Percentiles rank a stretch among this genome's conserved stretches.
phyloP scores from a whole-genome alignment of 2,329 filamentous ascomycete species.

The Venturia asperata region DNA sequence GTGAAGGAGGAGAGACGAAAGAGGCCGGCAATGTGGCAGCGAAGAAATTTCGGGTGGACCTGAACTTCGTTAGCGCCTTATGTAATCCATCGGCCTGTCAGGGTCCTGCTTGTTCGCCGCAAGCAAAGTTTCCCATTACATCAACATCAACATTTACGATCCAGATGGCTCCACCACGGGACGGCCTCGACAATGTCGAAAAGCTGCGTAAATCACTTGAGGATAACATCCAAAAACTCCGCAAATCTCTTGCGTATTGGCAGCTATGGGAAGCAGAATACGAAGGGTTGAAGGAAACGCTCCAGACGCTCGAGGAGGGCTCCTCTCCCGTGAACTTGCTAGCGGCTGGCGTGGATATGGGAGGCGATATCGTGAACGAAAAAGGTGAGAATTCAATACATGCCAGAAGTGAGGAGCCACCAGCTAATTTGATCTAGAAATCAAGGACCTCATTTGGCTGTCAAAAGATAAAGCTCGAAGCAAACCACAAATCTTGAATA shows the following conservation, averaged over 20 bases:
- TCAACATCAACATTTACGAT: background rate
- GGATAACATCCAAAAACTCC: slow-evolving; percentile 64
- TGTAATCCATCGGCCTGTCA: background rate
- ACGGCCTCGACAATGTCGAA: slow-evolving; percentile 16
- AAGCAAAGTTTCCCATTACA: background rate
- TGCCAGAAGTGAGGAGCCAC: background rate
- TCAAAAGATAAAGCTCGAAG: slow-evolving; percentile 42
- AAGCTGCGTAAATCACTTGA: slow-evolving; percentile 50
- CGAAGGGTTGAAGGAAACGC: slow-evolving; percentile 77
- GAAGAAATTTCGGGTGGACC: background rate
- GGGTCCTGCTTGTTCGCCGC: background rate
- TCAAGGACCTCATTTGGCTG: slow-evolving; percentile 47
- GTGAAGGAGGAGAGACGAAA: background rate
- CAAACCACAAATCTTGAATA: slow-evolving; percentile 56
- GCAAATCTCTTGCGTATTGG: slow-evolving; percentile 76
- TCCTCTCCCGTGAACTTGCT: slow-evolving; percentile 50
- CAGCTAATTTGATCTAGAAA: slow-evolving; percentile 34
- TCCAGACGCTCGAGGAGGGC: slow-evolving; percentile 46
- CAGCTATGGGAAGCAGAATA: slow-evolving; percentile 88
- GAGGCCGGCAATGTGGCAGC: too few species aligned
- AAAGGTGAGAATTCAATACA: slow-evolving; percentile 32
- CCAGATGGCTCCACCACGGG: background rate
- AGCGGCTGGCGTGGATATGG: slow-evolving; percentile 48
- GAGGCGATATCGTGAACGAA: slow-evolving; percentile 56
- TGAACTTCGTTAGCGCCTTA: background rate